Evolutionary conservation across 345 rosid genomes (phyloP), one percentile per base, ranked within the genome.

Genomic region (Hibiscus trionum): DNA sequence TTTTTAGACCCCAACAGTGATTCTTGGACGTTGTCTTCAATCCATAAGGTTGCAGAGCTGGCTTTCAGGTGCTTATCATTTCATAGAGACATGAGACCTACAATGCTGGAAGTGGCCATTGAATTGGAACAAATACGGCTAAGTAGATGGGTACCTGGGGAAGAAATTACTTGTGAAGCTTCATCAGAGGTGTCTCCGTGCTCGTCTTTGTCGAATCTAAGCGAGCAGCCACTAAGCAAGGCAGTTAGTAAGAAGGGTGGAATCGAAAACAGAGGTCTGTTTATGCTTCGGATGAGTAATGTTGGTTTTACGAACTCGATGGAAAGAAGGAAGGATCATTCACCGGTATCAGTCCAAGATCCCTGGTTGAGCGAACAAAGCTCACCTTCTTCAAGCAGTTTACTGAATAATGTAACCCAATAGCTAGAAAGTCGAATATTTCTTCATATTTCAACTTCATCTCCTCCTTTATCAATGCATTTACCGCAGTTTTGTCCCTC

Each of bases 61-160:
- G 94, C 97, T 8, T 93, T 93, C 60, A 79, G 91, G 24, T 90
- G 96, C 74, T 84, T 90, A 2, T 84, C 96, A 5, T 90, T 85
- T 70, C 81, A 85, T 31, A 76, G 88, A 56, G 90, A 90, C 78
- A 80, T 73, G 84, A 83, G 96, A 66, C 91, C 96, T 29, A 79
- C 93, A 9, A 90, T 88, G 88, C 72, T 44, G 16, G 93, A 90
- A 76, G 86, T 90, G 19, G 84, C 86, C 4, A 75, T 75, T 60
- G 90, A 88, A 68, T 68, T 90, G 55, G 86, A 81, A 42, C 82
- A 80, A 60, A 78, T 88, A 62, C 77, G 77, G 79, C 60, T 66
- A 4, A 75, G 80, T 27, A 77, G 71, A 60, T 70, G 74, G 74
- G 68, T 5, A 5, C 11, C 74, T 53, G 47, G 67, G 4, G 80